These are phyloP conservation scores for Skeletonema grethae DNA, from an alignment of 108 stramenopile genomes.

Conservation along the genomic window DNA sequence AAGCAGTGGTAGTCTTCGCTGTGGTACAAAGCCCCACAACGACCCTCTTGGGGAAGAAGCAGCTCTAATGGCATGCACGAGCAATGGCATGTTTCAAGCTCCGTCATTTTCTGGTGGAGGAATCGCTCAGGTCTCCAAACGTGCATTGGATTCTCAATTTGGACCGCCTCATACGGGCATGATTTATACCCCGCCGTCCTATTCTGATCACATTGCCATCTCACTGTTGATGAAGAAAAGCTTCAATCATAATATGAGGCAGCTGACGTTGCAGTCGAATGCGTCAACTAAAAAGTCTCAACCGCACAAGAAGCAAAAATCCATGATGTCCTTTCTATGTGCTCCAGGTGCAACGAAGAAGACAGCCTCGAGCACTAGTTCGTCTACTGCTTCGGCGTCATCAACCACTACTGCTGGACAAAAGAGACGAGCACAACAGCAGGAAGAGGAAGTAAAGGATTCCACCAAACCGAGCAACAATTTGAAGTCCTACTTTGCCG, in stretches of 20 bases:
- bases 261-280: slow-evolving; percentile 41
- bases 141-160: slow-evolving; percentile 80
- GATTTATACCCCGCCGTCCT: slow-evolving; percentile 89
- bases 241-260: slow-evolving; percentile 13
- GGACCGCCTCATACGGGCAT: slow-evolving; percentile 83
- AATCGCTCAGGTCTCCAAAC: slow-evolving; percentile 64
- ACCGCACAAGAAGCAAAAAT: slow-evolving; percentile 85
- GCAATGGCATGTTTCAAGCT: slow-evolving; percentile 67
- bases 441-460: not conserved
- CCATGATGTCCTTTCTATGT: slow-evolving; percentile 79
- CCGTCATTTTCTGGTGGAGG: slow-evolving; percentile 88
- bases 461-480: not conserved
- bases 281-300: slow-evolving; percentile 71
- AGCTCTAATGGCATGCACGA: slow-evolving; percentile 79
- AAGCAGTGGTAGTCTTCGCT: slow-evolving; percentile 55
- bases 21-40: slow-evolving; percentile 39
- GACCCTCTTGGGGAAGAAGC: slow-evolving; percentile 74
- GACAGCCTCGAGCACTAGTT: not conserved
- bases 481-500: slow-evolving; percentile 1
- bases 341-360: slow-evolving; percentile 18
- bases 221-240: slow-evolving; percentile 67
- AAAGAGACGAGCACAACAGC: not conserved
- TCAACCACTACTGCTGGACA: not conserved
- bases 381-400: not conserved
- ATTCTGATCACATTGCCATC: slow-evolving; percentile 89